Evolutionary conservation across 805 yeast genomes (phyloP).

Genomic region (Dipodascopsis uninucleata): DNA sequence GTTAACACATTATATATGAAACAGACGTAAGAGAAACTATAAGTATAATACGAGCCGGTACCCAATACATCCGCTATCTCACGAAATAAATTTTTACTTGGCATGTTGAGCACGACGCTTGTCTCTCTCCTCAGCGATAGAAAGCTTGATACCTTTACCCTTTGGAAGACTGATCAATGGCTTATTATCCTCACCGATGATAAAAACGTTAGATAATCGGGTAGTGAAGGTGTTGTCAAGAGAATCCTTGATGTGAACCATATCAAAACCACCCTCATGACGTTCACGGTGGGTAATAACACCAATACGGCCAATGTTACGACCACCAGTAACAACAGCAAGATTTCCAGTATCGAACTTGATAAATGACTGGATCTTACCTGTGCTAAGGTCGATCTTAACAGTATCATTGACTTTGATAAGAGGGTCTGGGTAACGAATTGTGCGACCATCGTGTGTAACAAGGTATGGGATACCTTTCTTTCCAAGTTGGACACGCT

Average conservation of each 20-base stretch:
- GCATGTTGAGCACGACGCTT: constrained; percentile 70
- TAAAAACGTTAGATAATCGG: constrained; percentile 88
- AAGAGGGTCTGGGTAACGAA: constrained; percentile 98
- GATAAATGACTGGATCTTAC: constrained; percentile 86
- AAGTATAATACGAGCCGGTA: constrained; percentile 4
- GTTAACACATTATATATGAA: neutral
- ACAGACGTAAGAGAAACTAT: constrained; percentile 1
- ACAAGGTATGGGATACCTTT: constrained; percentile 97
- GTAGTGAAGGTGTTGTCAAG: constrained; percentile 94
- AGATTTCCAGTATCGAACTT: constrained; percentile 90
- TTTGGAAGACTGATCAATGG: constrained; percentile 93
- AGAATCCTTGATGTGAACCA: constrained; percentile 93
- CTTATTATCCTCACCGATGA: constrained; percentile 93
- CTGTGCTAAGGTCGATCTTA: constrained; percentile 92
- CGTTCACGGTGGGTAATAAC: constrained; percentile 92
- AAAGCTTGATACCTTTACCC: constrained; percentile 98
- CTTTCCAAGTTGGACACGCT: constrained; percentile 97
- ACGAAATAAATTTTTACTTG: constrained; percentile 12
- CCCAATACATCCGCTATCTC: constrained; percentile 4
- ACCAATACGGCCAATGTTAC: constrained; percentile 98
- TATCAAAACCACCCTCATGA: constrained; percentile 98
- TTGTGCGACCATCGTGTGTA: constrained; percentile 99
- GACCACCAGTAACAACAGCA: constrained; percentile 95
- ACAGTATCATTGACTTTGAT: constrained; percentile 97
- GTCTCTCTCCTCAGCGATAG: constrained; percentile 97